A percentile compares a stretch with the other conserved stretches of the same genome.
Conservation (phyloP, 2,329 filamentous ascomycete genomes). For the Stagonosporopsis cucurbitacearum region DNA sequence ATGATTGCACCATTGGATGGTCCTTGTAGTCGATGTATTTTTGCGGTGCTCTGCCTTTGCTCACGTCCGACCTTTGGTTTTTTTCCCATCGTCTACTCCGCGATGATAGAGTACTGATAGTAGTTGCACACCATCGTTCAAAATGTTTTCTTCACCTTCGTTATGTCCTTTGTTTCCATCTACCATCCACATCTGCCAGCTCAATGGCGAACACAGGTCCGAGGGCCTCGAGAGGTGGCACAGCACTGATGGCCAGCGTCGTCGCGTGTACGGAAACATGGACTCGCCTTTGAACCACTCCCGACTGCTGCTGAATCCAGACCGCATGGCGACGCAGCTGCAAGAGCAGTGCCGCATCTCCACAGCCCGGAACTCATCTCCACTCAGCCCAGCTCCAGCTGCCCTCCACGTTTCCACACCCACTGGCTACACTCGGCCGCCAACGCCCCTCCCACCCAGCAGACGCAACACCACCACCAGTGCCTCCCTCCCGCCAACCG, state of each 20-base stretch:
- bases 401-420: no score
- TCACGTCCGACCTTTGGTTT: not conserved
- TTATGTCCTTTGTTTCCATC: slow-evolving; percentile 6
- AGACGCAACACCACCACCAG: not conserved
- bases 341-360: not conserved
- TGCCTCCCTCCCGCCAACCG: not conserved
- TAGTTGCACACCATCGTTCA: slow-evolving; percentile 2
- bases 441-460: not conserved
- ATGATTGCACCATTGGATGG: not conserved
- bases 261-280: not conserved
- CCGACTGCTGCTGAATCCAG: not conserved
- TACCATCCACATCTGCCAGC: not conserved
- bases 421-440: not conserved
- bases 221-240: not conserved
- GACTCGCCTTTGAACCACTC: slow-evolving; percentile 5
- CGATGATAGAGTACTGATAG: slow-evolving; percentile 1
- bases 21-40: not conserved
- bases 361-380: not conserved
- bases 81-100: not conserved
- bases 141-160: slow-evolving; percentile 6
- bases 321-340: slow-evolving; percentile 7
- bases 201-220: not conserved
- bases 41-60: not conserved
- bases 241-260: not conserved
- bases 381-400: not conserved